Evolutionary conservation across 176 grass and related monocot species (phyloP), one percentile per base, ranked within the genome.

Genomic region (Panicum miliaceum): DNA sequence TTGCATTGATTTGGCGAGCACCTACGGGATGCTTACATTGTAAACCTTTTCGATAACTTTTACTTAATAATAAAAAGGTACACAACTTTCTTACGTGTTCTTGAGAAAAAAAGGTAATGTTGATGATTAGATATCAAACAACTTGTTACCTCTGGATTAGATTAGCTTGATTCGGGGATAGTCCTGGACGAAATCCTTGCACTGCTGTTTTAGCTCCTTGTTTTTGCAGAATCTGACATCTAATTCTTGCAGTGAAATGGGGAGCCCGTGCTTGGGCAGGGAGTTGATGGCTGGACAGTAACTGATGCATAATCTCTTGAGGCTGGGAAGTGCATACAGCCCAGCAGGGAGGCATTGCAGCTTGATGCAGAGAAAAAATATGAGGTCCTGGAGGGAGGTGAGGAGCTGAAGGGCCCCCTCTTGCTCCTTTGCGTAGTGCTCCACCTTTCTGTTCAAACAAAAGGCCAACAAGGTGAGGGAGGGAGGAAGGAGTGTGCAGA

Each of bases 201-300:
- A 67, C 1, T 19, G 7, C 3, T 1, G 16, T 8, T 37, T 1
- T 37, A 66, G 7, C 34, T 66, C 16, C 15, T 36, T 12, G 32
- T 3, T 36, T 6, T 5, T 3, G 27, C 5, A 5, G 0, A 0
- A 18, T 8, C 0, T 13, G 27, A 64, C 12, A 15, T 3, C 0
- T 7, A 65, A 22, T 18, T 12, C 4, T 20, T 68, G 18, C 19
- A 68, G 65, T n/a, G 36, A 68, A 68, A 10, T n/a, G 9, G 65
- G 65, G 8, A n/a, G 35, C 20, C 36, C 65, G 0, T 41, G 9
- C 18, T 68, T 4, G 3, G 65, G 65, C 19, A 68, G 19, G 8
- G 65, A 41, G 18, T 1, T 5, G 36, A 68, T 37, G 36, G 9
- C 9, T 12, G 0, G 0, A n/a, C 65, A 68, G 4, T 0, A 0